Conservation (phyloP, 73 alveolate species). For the Stentor coeruleus region DNA sequence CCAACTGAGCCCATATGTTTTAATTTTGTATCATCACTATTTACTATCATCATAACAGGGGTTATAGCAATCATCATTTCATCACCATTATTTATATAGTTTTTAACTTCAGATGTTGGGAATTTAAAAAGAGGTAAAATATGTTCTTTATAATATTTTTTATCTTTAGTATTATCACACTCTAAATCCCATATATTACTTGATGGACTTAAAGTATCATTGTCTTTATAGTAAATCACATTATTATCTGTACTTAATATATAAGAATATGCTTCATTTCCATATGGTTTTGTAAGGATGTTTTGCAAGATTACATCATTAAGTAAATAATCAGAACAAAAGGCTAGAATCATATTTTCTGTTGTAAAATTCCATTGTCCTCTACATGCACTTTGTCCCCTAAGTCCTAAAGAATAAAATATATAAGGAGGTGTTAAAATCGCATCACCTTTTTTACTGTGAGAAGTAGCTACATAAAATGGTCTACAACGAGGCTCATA, state of each 20-base stretch:
- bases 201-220: not conserved
- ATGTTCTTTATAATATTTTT: not conserved
- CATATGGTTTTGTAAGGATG: not conserved
- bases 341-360: not conserved
- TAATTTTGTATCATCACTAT: not conserved
- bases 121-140: not conserved
- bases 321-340: not conserved
- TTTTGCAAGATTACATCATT: too few species aligned
- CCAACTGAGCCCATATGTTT: not conserved
- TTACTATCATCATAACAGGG: not conserved
- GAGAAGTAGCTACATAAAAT: not conserved
- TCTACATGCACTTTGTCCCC: conserved; percentile 18
- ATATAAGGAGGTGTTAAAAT: conserved; percentile 1
- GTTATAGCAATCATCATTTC: conserved; percentile 19
- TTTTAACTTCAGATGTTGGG: not conserved
- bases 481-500: conserved; percentile 11
- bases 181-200: not conserved
- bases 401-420: not conserved
- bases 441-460: not conserved
- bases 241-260: not conserved
- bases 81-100: not conserved
- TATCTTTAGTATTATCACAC: not conserved
- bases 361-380: conserved; percentile 10
- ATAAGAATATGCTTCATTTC: not conserved
- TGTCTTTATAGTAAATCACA: not conserved